Evolutionary conservation across 2,329 filamentous ascomycete genomes (phyloP), one percentile per base, ranked within the genome.

Genomic region (Amesomyces nigricolor): DNA sequence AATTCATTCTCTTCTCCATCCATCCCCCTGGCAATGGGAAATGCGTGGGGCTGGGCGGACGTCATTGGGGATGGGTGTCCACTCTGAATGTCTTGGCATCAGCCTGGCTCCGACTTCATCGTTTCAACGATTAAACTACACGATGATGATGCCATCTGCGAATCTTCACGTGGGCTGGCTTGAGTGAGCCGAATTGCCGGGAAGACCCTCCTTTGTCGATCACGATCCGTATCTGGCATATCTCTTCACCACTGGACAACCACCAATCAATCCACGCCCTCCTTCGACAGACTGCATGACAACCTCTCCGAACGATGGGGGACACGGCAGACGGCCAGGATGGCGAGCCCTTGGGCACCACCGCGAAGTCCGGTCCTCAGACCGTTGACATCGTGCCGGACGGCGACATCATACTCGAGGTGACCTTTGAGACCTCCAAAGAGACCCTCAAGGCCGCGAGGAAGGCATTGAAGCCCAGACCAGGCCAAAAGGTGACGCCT

Each of bases 401-500:
- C 14, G 87, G 87, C 37, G 83, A 90, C 64, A 69, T 89, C 17
- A 67, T 90, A 32, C 76, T 91, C 13, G 77, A 84, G 58, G 78
- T 89, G 37, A 78, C 78, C 7, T 88, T 89, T 64, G 78, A 84
- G 58, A 83, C 80, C 37, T 81, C 77, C 2, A 71, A 69, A 43
- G 70, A 77, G 57, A 75, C 76, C 44, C 72, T 85, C 65, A 72
- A 72, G 51, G 69, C 71, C 26, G 72, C 70, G 57, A 73, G 71
- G 54, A 79, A 70, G 65, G 74, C 69, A 13, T 61, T 66, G 52
- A 71, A 56, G 58, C 67, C 46, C 60, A 67, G 48, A 56, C 66
- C 54, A 39, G 57, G 54, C 52, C 63, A 58, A 60, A 60, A 55
- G 19, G 19, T 13, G 4, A 45, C 53, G 2, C 48, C 26, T 8